phyloP scores from a whole-genome alignment of 2,329 filamentous ascomycete genomes.

The Fusarium stilboides region DNA sequence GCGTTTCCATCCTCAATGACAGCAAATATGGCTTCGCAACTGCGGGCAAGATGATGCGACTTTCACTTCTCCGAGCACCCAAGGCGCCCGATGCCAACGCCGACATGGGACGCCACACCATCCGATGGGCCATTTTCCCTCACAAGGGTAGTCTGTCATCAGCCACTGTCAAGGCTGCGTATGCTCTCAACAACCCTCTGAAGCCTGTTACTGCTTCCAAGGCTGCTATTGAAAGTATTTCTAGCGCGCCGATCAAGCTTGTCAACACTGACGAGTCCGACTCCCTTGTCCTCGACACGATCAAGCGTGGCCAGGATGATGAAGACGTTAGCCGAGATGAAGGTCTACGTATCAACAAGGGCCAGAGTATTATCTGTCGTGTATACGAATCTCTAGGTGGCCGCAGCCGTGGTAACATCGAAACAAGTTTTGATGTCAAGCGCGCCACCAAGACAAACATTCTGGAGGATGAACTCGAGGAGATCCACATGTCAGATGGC shows the following conservation, averaged over 20 bases:
- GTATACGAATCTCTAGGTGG: slow-evolving; percentile 93
- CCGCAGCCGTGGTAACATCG: slow-evolving; percentile 78
- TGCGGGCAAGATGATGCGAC: slow-evolving; percentile 87
- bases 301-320: slow-evolving; percentile 95
- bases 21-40: slow-evolving; percentile 97
- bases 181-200: slow-evolving; percentile 91
- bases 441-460: slow-evolving; percentile 87
- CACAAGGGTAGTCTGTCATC: slow-evolving; percentile 81
- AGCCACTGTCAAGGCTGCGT: slow-evolving; percentile 84
- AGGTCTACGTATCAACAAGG: slow-evolving; percentile 75
- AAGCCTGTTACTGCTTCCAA: slow-evolving; percentile 53
- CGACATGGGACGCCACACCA: slow-evolving; percentile 91
- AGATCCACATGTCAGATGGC: slow-evolving; percentile 66
- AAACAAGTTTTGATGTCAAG: slow-evolving; percentile 78
- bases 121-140: slow-evolving; percentile 92
- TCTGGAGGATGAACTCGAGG: slow-evolving; percentile 87
- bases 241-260: slow-evolving; percentile 73
- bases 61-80: slow-evolving; percentile 87
- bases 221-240: slow-evolving; percentile 48
- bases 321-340: slow-evolving; percentile 77
- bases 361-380: slow-evolving; percentile 84
- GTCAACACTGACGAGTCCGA: slow-evolving; percentile 66
- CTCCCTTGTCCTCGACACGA: slow-evolving; percentile 85
- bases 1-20: slow-evolving; percentile 94
- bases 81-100: slow-evolving; percentile 95